A percentile compares a stretch with the other conserved stretches of the same genome.
phyloP scores from a whole-genome alignment of 2,329 filamentous ascomycete genomes.

The Venturia asperata region DNA sequence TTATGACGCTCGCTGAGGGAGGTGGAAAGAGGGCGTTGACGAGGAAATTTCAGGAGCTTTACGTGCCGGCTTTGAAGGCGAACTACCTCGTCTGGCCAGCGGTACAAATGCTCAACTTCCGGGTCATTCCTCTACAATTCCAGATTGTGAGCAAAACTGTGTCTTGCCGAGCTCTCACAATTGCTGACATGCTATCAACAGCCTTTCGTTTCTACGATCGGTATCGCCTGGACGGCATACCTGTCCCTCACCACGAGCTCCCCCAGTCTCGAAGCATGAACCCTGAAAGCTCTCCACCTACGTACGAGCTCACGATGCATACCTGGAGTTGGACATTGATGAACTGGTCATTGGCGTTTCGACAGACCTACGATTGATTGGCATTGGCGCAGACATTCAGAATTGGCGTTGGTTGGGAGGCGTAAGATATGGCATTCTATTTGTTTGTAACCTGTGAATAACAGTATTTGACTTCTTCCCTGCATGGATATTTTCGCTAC shows the following conservation, averaged over 20 bases:
- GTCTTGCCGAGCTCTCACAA: background rate
- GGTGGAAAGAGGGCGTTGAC: conserved; percentile 72
- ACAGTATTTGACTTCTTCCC: background rate
- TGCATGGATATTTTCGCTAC: too few relatives aligned
- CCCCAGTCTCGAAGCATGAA: background rate
- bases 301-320: background rate
- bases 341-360: background rate
- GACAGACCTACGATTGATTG: background rate
- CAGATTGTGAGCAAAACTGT: conserved; percentile 67
- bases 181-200: conserved; percentile 32
- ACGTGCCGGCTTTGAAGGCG: conserved; percentile 86
- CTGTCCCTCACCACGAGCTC: conserved; percentile 61
- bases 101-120: conserved; percentile 95
- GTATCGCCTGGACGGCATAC: conserved; percentile 97
- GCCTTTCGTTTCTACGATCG: conserved; percentile 93
- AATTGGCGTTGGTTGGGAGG: background rate
- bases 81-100: conserved; percentile 94
- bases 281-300: background rate
- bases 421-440: background rate
- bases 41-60: conserved; percentile 88
- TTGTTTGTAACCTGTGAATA: conserved; percentile 2
- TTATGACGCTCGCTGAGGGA: conserved; percentile 93
- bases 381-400: background rate
- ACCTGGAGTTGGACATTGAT: background rate
- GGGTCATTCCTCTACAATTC: conserved; percentile 88